These are phyloP conservation scores for Klebsormidium nitens DNA, from an alignment of 139 green algal species.

Conservation along the genomic window DNA sequence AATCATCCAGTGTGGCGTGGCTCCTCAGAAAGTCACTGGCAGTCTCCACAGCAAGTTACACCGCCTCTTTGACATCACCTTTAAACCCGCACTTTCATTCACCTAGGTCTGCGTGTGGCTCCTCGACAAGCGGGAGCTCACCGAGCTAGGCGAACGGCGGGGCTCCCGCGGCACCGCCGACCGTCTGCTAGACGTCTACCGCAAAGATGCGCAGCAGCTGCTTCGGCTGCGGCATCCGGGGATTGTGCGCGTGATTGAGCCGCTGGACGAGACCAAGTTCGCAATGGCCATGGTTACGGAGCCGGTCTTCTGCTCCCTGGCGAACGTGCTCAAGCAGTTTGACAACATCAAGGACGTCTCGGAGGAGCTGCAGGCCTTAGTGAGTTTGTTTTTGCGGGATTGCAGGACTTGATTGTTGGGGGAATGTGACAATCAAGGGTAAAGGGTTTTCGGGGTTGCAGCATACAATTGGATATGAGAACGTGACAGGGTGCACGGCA, in stretches of 20 bases:
- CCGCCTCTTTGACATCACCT: too few relatives aligned
- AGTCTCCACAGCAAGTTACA: too few relatives aligned
- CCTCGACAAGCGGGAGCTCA: constrained; percentile 39
- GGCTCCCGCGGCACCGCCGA: constrained; percentile 10
- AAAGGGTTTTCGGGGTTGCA: too few relatives aligned
- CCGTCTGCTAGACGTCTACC: constrained; percentile 33
- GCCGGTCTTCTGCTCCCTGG: constrained; percentile 57
- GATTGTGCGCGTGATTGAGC: constrained; percentile 58
- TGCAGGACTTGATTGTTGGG: too few relatives aligned
- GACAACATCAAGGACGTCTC: constrained; percentile 27
- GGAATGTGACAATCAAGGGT: too few relatives aligned
- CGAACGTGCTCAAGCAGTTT: constrained; percentile 54
- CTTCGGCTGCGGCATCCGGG: constrained; percentile 40
- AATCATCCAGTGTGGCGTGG: too few relatives aligned
- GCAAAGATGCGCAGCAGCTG: constrained; percentile 21
- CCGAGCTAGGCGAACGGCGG: constrained; percentile 18
- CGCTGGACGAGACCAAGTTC: constrained; percentile 71
- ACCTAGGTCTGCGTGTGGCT: constrained; percentile 42
- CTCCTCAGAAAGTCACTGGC: too few relatives aligned
- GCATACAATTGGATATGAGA: too few relatives aligned
- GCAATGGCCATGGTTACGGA: constrained; percentile 80
- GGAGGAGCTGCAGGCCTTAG: constrained; percentile 22
- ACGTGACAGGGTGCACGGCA: too few relatives aligned
- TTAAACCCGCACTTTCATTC: too few relatives aligned
- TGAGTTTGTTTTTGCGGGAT: too few relatives aligned